Evolutionary conservation across 108 stramenopile species (phyloP).

Genomic region (Licmophora abbreviata): DNA sequence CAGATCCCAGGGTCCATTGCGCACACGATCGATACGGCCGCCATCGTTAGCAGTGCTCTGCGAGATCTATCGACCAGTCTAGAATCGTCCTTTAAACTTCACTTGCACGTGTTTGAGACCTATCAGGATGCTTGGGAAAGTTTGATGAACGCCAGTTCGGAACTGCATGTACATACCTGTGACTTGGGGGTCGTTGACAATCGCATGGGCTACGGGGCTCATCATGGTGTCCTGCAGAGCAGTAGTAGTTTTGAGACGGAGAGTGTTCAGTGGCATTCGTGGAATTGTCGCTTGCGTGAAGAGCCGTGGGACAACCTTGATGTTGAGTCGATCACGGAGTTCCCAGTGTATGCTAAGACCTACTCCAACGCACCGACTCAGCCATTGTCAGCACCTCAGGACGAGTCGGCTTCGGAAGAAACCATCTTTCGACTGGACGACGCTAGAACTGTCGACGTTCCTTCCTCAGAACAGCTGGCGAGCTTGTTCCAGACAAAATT

Average conservation of each 20-base stretch:
- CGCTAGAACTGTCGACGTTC: not conserved
- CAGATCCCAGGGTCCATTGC: conserved; percentile 27
- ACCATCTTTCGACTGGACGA: not conserved
- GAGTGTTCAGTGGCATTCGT: conserved; percentile 4
- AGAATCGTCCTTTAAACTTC: conserved; percentile 3
- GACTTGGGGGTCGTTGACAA: conserved; percentile 39
- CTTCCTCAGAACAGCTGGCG: not conserved
- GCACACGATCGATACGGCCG: conserved; percentile 32
- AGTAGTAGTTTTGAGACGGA: not conserved
- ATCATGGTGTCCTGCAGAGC: no score
- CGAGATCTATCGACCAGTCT: conserved; percentile 11
- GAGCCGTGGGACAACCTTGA: conserved; percentile 22
- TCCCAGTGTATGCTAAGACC: conserved; percentile 12
- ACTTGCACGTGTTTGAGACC: conserved; percentile 16
- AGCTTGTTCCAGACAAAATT: conserved; percentile 5
- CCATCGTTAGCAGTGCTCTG: conserved; percentile 12
- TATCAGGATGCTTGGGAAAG: not conserved
- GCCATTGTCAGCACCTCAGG: not conserved
- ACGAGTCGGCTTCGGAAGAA: not conserved
- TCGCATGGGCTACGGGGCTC: conserved; percentile 23
- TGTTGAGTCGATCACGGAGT: conserved; percentile 12
- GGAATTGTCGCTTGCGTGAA: conserved; percentile 28
- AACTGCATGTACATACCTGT: conserved; percentile 25
- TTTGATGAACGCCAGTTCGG: conserved; percentile 1
- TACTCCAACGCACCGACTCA: not conserved